phyloP scores from a whole-genome alignment of 257 asterid genomes.

The Voacanga thouarsii region DNA sequence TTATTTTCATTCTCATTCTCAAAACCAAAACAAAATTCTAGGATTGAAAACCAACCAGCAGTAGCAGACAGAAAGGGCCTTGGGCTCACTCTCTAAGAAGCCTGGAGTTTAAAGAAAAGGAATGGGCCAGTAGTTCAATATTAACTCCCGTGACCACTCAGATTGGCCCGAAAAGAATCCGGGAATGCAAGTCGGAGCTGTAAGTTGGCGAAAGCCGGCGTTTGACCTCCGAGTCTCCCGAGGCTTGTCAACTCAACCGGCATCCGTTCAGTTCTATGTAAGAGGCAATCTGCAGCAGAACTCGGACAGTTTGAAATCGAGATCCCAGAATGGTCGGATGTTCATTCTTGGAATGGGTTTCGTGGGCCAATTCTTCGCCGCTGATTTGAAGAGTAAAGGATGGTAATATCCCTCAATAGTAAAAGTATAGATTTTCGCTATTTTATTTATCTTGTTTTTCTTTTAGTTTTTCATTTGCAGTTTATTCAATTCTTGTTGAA shows the following conservation, averaged over 20 bases:
- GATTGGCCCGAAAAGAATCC: background rate
- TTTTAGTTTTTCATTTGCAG: background rate
- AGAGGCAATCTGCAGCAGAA: constrained; percentile 32
- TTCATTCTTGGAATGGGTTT: constrained; percentile 89
- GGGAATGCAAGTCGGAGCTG: constrained; percentile 38
- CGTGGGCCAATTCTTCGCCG: constrained; percentile 74
- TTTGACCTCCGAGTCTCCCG: constrained; percentile 23
- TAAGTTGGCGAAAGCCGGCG: constrained; percentile 29
- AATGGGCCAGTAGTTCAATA: background rate
- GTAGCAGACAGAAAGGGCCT: no score
- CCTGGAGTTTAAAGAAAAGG: background rate
- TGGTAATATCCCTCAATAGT: constrained; percentile 36
- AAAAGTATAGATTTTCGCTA: background rate
- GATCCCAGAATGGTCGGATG: constrained; percentile 42
- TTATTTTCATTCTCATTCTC: no score
- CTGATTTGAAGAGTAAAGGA: constrained; percentile 57
- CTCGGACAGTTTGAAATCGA: constrained; percentile 12
- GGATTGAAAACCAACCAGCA: no score
- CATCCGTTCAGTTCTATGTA: constrained; percentile 15
- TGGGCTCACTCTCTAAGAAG: background rate
- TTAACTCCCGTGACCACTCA: background rate
- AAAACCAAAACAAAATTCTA: no score
- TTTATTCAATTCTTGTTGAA: background rate
- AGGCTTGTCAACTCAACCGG: background rate
- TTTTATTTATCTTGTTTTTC: background rate